Percentiles rank a stretch among this genome's conserved stretches.
Conservation (phyloP, 2,329 filamentous ascomycete genomes). For the Paecilomyces sp. region DNA sequence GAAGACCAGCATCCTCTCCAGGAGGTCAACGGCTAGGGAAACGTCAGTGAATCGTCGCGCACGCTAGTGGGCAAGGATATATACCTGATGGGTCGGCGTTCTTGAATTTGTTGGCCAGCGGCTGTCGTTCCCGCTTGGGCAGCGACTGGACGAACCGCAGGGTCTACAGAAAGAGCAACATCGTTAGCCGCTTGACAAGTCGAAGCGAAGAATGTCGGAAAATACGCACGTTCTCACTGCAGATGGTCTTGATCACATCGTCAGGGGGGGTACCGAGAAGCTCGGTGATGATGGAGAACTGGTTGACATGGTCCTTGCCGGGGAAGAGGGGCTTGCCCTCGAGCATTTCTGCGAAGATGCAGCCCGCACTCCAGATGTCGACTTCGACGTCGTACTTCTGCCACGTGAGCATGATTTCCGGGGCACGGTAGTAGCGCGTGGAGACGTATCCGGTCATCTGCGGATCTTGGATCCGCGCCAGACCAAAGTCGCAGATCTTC, state of each 20-base stretch:
- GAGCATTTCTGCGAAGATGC: constrained; percentile 98
- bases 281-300: constrained; percentile 99
- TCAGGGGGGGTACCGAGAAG: constrained; percentile 92
- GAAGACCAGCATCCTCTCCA: constrained; percentile 96
- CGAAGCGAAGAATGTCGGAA: background rate
- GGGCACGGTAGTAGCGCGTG: constrained; percentile 95
- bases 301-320: constrained; percentile 98
- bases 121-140: constrained; percentile 86
- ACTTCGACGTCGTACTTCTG: constrained; percentile 99
- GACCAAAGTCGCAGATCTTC: constrained; percentile 98
- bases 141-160: constrained; percentile 95
- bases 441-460: constrained; percentile 99
- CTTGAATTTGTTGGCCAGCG: constrained; percentile 83
- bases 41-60: constrained; percentile 6
- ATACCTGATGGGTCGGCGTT: constrained; percentile 81
- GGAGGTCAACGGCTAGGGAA: constrained; percentile 71
- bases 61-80: background rate
- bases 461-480: constrained; percentile 95
- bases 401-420: constrained; percentile 99
- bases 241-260: constrained; percentile 97
- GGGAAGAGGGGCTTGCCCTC: constrained; percentile 98
- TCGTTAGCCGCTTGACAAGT: constrained; percentile 15
- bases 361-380: constrained; percentile 98
- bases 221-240: constrained; percentile 80
- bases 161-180: constrained; percentile 51